Evolutionary conservation across 202 grass and related monocot genomes (phyloP).

Genomic region (Setaria italica): DNA sequence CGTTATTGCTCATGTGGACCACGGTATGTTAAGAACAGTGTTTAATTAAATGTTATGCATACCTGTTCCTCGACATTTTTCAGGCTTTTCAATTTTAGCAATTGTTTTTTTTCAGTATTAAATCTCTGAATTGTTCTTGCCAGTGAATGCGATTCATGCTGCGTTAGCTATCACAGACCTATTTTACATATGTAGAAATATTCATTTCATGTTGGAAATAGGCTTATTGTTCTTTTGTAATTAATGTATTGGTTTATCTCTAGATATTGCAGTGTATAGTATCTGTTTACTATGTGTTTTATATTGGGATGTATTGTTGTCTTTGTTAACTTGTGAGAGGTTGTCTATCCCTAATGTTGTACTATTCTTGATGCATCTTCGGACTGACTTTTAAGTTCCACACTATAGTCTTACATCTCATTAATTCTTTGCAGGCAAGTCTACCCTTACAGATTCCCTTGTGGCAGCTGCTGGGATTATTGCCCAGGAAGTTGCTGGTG

Average conservation of each 20-base stretch:
- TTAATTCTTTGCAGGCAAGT: conserved; percentile 58
- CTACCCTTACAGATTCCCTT: conserved; percentile 81
- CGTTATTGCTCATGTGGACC: conserved; percentile 62
- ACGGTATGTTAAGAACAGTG: conserved; percentile 50
- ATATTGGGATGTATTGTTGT: not conserved
- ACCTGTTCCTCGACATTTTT: not conserved
- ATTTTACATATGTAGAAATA: not conserved
- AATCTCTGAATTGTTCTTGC: not conserved
- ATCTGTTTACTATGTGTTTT: not conserved
- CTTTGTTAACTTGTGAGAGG: not conserved
- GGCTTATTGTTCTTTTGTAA: not conserved
- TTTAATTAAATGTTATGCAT: not conserved
- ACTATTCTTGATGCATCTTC: not conserved
- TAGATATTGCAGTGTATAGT: not conserved
- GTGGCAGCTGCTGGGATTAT: conserved; percentile 75
- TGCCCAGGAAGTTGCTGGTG: conserved; percentile 72
- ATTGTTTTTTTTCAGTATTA: not conserved
- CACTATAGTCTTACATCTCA: not conserved
- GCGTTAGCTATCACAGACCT: not conserved
- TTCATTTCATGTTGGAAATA: not conserved
- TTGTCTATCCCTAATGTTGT: not conserved
- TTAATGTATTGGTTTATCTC: not conserved
- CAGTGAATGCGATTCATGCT: not conserved
- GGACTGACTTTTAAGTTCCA: not conserved
- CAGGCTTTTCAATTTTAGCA: not conserved